Evolutionary conservation across 306 rosid genomes (phyloP), one percentile per base, ranked within the genome.

Genomic region (Acacia crassicarpa): DNA sequence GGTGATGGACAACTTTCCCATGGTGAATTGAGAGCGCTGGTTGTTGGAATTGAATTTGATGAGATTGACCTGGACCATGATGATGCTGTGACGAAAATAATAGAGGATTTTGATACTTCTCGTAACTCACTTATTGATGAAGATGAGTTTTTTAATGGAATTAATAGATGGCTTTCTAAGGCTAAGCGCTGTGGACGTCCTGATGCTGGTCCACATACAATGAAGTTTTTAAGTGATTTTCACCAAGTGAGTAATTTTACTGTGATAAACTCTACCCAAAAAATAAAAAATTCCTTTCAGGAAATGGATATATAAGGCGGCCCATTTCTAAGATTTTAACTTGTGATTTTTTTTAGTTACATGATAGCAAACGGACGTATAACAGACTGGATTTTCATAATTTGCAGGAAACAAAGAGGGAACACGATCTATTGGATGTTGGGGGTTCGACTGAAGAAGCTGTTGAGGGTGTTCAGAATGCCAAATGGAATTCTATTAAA

Each of bases 31-130:
- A 88, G 82, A 84, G 98, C 99, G 9, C 83, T 93, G 48, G 80
- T 95, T 6, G 79, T 95, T 53, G 99, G 99, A 67, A 90, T 95
- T 81, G 45, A 54, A 6, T 93, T 91, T 81, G 96, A 90, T 9
- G 91, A 85, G 86, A 53, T 95, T 51, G 94, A 89, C 87, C 86
- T 95, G 72, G 90, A 91, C 48, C 83, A 70, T 5, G 82, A 90
- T 25, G 97, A 92, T 25, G 97, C 94, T 14, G 92, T 91, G 71
- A 74, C 23, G 8, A 89, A 79, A 79, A 40, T 93, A 74, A 83
- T 95, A 89, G 3, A 3, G 0, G 97, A 95, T 58, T 93, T 93
- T 61, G 98, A 93, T 77, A 89, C 91, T 32, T 88, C 92, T 40
- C 69, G 17, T 38, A n/a, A 95, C 85, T 4, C 43, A 30, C 27